Evolutionary conservation across 768 basidiomycete species (phyloP), one percentile per base, ranked within the genome.

Genomic region (Plicaturopsis crispa): DNA sequence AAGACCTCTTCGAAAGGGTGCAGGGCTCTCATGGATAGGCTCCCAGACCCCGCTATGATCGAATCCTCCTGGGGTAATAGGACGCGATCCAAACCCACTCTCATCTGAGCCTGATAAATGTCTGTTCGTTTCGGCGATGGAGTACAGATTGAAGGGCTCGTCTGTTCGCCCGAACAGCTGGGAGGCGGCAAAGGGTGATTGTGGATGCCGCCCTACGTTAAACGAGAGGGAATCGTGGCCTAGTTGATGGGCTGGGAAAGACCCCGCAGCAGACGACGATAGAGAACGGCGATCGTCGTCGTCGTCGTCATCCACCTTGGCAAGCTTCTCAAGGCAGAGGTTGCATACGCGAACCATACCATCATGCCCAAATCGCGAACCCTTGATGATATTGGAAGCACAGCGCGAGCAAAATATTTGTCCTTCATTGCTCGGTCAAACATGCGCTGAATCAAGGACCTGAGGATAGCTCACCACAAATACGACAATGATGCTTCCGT

Each of bases 321-420:
- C 83, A 40, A 93, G 75, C 59, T 91, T 91, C 47, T 87, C 84
- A n/a, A 94, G 67, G 57, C 94, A 98, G 11, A 96, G 66, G 50
- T 97, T 97, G 62, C 96, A 99, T 6, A 96, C 85, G 39, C 96
- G 78, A 36, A 99, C 75, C 76, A 87, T 88, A n/a, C 91, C 91
- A 38, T 94, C 85, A 43, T 90, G 84, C 4, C 93, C 92, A 52
- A 96, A 97, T 5, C 92, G 80, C 10, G 80, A 73, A 12, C 91
- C 93, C 48, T 92, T 93, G 59, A 98, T 92, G 48, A 96, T 85
- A 51, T 96, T 94, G 21, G 91, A 93, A 2, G 96, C 92, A 58
- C 96, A 99, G 6, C 91, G 78, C 22, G 89, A 90, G 59, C 96
- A 99, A 56, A 97, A 99, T 56, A 99, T 93, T 59, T 96, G 93